phyloP scores from a whole-genome alignment of 495 filamentous ascomycete genomes.

The Podospora pseudopauciseta region DNA sequence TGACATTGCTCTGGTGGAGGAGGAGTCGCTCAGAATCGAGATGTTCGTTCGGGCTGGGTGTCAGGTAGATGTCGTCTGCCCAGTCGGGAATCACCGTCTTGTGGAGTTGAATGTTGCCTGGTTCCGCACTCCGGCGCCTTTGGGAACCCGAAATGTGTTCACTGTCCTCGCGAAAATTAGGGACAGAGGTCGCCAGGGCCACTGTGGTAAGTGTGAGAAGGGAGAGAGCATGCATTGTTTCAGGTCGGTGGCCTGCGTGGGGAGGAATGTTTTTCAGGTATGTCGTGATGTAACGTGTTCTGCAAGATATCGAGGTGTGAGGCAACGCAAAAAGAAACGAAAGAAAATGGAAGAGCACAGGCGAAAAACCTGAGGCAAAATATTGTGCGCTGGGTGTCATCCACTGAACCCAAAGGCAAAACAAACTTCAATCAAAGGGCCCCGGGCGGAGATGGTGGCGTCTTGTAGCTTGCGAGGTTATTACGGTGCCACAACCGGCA shows the following conservation, averaged over 20 bases:
- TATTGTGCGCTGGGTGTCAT: neutral
- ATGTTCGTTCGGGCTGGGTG: neutral
- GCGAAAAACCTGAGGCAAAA: neutral
- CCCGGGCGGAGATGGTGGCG: neutral
- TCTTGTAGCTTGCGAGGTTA: neutral
- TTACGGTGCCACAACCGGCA: neutral
- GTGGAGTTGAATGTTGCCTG: neutral
- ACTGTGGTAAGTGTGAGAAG: neutral
- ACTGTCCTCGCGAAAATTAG: neutral
- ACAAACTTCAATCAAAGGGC: neutral
- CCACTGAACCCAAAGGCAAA: neutral
- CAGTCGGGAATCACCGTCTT: neutral
- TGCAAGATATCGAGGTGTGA: neutral
- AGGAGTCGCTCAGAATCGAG: neutral
- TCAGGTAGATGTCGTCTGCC: neutral
- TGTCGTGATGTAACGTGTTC: neutral
- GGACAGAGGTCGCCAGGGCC: neutral
- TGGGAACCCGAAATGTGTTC: neutral
- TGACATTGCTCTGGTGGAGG: neutral
- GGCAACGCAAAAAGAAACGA: neutral
- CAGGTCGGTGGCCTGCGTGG: too few species aligned
- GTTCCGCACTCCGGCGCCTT: neutral
- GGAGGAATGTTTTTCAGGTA: too few species aligned
- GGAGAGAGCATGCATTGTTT: neutral
- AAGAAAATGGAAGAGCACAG: neutral